Evolutionary conservation across 2,329 filamentous ascomycete species (phyloP).

Genomic region (Penicillium decumbens): DNA sequence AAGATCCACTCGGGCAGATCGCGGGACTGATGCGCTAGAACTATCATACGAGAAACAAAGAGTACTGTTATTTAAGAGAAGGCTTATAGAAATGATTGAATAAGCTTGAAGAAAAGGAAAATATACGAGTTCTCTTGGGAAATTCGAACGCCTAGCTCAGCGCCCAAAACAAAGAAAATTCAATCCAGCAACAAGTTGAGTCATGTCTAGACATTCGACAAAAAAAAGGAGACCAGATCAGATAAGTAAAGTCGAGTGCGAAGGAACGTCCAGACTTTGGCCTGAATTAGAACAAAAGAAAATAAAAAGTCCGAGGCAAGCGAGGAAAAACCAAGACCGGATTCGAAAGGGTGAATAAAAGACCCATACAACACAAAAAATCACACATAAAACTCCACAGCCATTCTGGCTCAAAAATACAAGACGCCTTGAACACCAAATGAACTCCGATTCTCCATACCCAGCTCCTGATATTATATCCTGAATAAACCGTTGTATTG

Average conservation of each 20-base stretch:
- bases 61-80: too few species aligned
- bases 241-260: background rate
- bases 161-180: background rate
- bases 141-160: background rate
- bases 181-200: background rate
- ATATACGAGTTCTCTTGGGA: background rate
- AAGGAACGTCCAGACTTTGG: constrained; percentile 1
- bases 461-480: constrained; percentile 18
- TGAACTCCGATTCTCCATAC: constrained; percentile 19
- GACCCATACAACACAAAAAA: constrained; percentile 6
- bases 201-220: background rate
- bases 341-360: background rate
- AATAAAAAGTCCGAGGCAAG: background rate
- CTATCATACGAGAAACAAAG: too few species aligned
- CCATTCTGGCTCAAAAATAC: constrained; percentile 1
- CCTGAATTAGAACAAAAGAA: constrained; percentile 10
- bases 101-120: background rate
- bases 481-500: constrained; percentile 9
- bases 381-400: constrained; percentile 1
- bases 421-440: constrained; percentile 10
- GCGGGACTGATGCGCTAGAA: too few species aligned
- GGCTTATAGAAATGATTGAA: background rate
- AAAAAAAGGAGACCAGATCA: background rate
- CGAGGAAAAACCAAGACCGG: background rate
- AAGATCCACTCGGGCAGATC: too few species aligned